A percentile compares a stretch with the other conserved stretches of the same genome.
phyloP scores from a whole-genome alignment of 371 early-diverging fungal genomes.

The Syncephalastrum racemosum region DNA sequence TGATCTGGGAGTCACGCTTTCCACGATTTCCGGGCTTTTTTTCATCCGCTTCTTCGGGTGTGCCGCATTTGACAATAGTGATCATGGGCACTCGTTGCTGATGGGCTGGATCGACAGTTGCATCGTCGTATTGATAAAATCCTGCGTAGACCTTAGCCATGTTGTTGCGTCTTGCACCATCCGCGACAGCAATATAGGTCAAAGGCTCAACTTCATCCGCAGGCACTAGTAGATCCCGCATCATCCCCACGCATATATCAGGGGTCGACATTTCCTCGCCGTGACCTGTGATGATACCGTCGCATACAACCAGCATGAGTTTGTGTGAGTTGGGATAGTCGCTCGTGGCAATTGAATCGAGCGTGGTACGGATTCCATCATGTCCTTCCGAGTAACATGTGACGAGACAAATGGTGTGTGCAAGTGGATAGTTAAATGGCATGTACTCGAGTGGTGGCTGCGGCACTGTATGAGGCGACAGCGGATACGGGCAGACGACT shows the following conservation, averaged over 20 bases:
- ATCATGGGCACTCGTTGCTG: constrained; percentile 78
- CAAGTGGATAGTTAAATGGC: constrained; percentile 70
- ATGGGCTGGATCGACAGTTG: constrained; percentile 43
- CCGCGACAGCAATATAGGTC: constrained; percentile 89
- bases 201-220: constrained; percentile 51
- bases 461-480: constrained; percentile 34
- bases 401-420: constrained; percentile 76
- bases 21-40: constrained; percentile 96
- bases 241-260: constrained; percentile 69
- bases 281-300: constrained; percentile 81
- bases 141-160: constrained; percentile 95
- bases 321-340: constrained; percentile 61
- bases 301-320: constrained; percentile 88
- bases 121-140: constrained; percentile 68
- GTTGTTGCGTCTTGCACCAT: constrained; percentile 89
- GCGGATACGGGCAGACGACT: constrained; percentile 53
- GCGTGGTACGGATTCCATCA: constrained; percentile 87
- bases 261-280: constrained; percentile 74
- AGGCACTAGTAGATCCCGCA: constrained; percentile 55
- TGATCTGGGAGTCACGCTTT: constrained; percentile 98
- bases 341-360: constrained; percentile 89
- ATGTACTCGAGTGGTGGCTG: constrained; percentile 54
- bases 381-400: constrained; percentile 94
- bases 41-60: constrained; percentile 65
- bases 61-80: constrained; percentile 92